Conservation (phyloP, 179 eudicot genomes). For the Beta macrorhiza region DNA sequence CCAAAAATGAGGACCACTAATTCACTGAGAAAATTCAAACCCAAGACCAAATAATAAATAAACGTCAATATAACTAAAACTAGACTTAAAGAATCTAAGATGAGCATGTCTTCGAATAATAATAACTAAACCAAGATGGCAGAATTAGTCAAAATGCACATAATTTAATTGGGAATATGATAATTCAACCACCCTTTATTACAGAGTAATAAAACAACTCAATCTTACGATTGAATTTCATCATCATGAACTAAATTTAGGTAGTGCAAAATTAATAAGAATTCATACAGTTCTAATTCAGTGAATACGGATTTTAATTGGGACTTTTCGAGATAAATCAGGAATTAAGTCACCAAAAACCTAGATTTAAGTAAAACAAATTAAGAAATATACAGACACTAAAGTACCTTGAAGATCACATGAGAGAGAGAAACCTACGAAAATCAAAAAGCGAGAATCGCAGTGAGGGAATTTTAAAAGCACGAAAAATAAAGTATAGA, state of each 20-base stretch:
- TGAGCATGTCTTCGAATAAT: background rate
- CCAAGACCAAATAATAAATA: background rate
- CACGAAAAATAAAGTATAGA: background rate
- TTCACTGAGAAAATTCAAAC: background rate
- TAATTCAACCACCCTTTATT: too few species aligned
- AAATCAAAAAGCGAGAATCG: background rate
- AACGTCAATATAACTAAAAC: background rate
- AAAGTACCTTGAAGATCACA: background rate
- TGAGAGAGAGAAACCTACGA: slow-evolving; percentile 4
- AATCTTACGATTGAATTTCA: background rate
- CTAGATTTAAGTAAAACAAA: background rate
- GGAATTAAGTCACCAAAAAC: background rate
- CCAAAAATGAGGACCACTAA: too few species aligned
- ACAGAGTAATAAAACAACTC: background rate
- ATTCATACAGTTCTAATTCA: background rate
- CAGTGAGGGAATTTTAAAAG: background rate
- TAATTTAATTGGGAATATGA: background rate
- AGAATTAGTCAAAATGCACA: background rate
- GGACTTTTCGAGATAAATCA: background rate
- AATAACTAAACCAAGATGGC: background rate
- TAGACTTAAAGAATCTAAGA: background rate
- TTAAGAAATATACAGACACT: too few species aligned
- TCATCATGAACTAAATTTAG: background rate
- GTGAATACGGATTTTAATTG: background rate
- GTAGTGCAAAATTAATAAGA: too few species aligned